Conservation (phyloP, 129 eudicot species). For the Glebionis coronaria region DNA sequence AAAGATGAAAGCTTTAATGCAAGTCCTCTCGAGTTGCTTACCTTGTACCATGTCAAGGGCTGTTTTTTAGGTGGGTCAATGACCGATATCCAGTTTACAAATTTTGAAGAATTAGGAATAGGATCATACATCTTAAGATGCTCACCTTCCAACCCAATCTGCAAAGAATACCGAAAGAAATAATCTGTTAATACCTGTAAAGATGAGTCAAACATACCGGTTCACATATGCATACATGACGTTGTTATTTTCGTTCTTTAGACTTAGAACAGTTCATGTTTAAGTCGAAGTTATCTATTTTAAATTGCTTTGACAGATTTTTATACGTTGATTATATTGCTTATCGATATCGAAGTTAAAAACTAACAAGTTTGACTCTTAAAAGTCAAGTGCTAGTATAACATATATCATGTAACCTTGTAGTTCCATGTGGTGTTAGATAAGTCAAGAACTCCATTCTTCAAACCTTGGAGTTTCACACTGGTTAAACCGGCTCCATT, state of each 20-base stretch:
- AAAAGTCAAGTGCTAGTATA: conserved; percentile 19
- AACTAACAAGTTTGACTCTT: neutral
- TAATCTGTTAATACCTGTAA: too few species aligned
- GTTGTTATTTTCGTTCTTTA: neutral
- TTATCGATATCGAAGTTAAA: neutral
- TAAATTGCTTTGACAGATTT: neutral
- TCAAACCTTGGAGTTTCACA: conserved; percentile 55
- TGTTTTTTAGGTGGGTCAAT: conserved; percentile 67
- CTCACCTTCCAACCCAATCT: conserved; percentile 92
- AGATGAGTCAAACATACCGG: too few species aligned
- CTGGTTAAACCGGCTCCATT: conserved; percentile 87
- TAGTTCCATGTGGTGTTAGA: conserved; percentile 62
- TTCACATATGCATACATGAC: neutral
- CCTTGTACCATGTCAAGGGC: conserved; percentile 99
- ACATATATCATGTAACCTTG: conserved; percentile 46
- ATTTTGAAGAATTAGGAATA: conserved; percentile 36
- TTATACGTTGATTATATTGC: neutral
- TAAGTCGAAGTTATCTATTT: neutral
- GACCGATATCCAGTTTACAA: conserved; percentile 57
- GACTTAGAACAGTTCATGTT: neutral
- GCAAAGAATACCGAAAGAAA: conserved; percentile 11
- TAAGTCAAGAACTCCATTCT: conserved; percentile 58
- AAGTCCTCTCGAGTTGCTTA: conserved; percentile 26
- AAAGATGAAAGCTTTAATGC: too few species aligned
- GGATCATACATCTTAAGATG: conserved; percentile 50